Conservation (phyloP, 148 eudicot genomes). For the Dianthus caryophyllus region DNA sequence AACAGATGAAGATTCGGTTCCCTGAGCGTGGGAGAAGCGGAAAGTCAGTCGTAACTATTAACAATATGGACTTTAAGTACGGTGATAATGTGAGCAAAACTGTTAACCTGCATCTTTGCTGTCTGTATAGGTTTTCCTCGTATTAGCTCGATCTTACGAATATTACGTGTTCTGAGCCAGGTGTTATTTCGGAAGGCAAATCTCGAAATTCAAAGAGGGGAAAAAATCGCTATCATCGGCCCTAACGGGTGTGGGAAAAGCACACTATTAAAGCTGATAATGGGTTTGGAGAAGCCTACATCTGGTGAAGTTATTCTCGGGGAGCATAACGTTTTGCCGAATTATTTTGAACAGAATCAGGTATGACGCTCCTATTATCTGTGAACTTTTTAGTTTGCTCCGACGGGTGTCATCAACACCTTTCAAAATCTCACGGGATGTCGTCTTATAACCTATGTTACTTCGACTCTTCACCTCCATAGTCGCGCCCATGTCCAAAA, state of each 20-base stretch:
- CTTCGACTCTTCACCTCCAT: no score
- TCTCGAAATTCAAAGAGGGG: constrained; percentile 75
- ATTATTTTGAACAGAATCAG: constrained; percentile 99
- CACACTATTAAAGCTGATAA: constrained; percentile 73
- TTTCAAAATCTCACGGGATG: background rate
- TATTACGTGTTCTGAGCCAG: constrained; percentile 37
- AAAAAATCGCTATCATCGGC: constrained; percentile 91
- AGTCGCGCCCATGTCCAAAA: no score
- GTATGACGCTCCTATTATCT: constrained; percentile 24
- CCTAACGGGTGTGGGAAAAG: constrained; percentile 99
- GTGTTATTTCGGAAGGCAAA: constrained; percentile 69
- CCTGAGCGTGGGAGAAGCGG: constrained; percentile 97
- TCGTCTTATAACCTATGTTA: background rate
- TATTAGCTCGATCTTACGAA: no score
- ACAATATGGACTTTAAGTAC: constrained; percentile 64
- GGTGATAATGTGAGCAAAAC: constrained; percentile 58
- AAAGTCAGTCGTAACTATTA: constrained; percentile 57
- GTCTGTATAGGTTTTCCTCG: background rate
- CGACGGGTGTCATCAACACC: background rate
- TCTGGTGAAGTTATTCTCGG: constrained; percentile 77
- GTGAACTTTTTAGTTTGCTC: background rate
- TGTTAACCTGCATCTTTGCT: background rate
- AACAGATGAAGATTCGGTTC: constrained; percentile 92
- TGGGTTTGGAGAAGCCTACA: constrained; percentile 72
- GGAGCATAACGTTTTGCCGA: constrained; percentile 89